Percentiles rank a stretch among this genome's conserved stretches.
These are phyloP conservation scores for Aspergillus candidus DNA, from an alignment of 2,329 filamentous ascomycete genomes.

Conservation along the genomic window DNA sequence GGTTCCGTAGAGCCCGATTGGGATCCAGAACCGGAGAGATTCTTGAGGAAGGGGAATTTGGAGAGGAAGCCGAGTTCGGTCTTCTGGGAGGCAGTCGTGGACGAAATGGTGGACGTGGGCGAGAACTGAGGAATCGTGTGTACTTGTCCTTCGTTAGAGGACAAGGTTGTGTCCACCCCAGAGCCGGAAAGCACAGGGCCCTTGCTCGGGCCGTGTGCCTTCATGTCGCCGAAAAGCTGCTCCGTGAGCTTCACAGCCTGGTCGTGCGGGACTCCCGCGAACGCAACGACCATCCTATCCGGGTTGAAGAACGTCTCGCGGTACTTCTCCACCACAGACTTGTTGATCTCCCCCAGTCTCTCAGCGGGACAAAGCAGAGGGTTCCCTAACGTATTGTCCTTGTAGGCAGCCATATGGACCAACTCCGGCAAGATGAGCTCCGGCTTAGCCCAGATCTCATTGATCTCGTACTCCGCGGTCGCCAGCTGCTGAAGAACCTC, in stretches of 20 bases:
- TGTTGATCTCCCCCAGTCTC: conserved; percentile 67
- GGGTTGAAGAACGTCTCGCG: conserved; percentile 78
- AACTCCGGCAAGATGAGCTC: conserved; percentile 93
- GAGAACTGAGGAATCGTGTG: conserved; percentile 36
- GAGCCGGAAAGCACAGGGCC: conserved; percentile 48
- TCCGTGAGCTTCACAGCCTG: conserved; percentile 74
- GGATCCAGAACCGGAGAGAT: conserved; percentile 67
- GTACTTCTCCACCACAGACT: conserved; percentile 68
- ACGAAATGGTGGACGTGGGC: conserved; percentile 34
- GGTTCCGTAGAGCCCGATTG: conserved; percentile 53
- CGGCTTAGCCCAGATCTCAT: conserved; percentile 95
- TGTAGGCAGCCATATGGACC: conserved; percentile 91
- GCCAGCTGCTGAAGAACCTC: conserved; percentile 83
- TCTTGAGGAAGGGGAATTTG: conserved; percentile 85
- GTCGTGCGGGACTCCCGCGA: conserved; percentile 80
- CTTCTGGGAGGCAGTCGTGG: conserved; percentile 33
- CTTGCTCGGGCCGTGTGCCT: conserved; percentile 46
- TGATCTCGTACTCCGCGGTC: conserved; percentile 91
- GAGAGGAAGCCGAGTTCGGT: conserved; percentile 63
- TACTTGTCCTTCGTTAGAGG: conserved; percentile 27
- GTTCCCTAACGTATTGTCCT: conserved; percentile 92
- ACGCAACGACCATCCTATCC: conserved; percentile 88
- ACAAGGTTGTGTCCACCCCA: conserved; percentile 51
- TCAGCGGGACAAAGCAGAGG: conserved; percentile 87
- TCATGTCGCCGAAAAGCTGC: conserved; percentile 89